Conservation (phyloP, 495 filamentous ascomycete species). For the Massariosphaeria phaeospora region DNA sequence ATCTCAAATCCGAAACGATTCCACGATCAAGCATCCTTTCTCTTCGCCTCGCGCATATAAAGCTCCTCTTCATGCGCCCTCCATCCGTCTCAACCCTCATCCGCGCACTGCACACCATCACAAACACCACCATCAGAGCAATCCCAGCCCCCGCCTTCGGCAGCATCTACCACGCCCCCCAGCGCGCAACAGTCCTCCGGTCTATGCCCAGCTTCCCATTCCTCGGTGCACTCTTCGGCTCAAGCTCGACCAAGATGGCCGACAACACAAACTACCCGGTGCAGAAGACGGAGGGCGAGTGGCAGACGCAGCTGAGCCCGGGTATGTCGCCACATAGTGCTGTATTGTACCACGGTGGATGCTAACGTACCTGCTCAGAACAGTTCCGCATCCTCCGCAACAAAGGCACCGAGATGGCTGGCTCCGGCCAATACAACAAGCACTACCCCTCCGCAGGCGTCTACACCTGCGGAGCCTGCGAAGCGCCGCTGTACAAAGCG, state of each 20-base stretch:
- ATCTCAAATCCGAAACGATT: no score
- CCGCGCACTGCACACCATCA: conserved; percentile 49
- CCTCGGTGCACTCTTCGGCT: conserved; percentile 70
- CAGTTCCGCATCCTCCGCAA: conserved; percentile 90
- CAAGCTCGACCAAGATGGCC: conserved; percentile 44
- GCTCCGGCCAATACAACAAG: conserved; percentile 78
- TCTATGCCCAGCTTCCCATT: conserved; percentile 71
- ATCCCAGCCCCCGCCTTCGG: background rate
- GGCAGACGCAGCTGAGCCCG: conserved; percentile 74
- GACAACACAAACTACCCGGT: conserved; percentile 73
- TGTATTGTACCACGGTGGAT: background rate
- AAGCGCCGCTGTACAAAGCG: conserved; percentile 82
- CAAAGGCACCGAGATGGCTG: conserved; percentile 81
- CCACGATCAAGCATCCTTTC: no score
- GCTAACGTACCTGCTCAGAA: conserved; percentile 47
- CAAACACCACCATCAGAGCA: conserved; percentile 34
- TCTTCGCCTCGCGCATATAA: no score
- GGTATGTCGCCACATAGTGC: conserved; percentile 47
- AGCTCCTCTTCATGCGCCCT: conserved; percentile 58
- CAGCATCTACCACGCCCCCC: conserved; percentile 20
- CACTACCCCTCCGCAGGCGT: conserved; percentile 69
- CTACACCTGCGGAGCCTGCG: conserved; percentile 81
- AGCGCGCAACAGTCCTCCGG: conserved; percentile 36
- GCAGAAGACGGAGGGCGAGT: conserved; percentile 74
- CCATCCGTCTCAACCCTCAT: conserved; percentile 48